Evolutionary conservation across 1,139 yeast species (phyloP), one percentile per base, ranked within the genome.

Genomic region (Zygotorulaspora mrakii): DNA sequence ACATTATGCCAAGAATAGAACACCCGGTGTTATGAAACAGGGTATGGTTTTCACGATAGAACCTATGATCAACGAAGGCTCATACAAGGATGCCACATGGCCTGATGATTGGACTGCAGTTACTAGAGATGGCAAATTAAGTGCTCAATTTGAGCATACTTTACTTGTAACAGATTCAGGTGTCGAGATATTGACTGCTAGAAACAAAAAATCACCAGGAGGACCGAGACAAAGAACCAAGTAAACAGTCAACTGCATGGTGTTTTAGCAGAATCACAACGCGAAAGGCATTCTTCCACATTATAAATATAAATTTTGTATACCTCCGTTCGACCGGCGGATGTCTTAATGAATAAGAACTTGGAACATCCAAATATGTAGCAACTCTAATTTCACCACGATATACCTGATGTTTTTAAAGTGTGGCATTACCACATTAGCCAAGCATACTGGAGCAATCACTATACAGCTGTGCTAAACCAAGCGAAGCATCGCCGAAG

Each of bases 41-140:
- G 99, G 99, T 14, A 85, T 89, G 83, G 89, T 87, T 11, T 94
- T 94, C 69, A 94, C 99, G 14, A 88, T 94, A 45, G 99, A 94
- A 66, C 99, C 99, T 33, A 94, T 94, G 99, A 76, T 94, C 54
- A 84, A 87, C 59, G 70, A 82, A 49, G 98, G 98, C n/a, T 69
- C 82, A 1, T 82, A 77, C 68, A 77, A 77, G 55, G 98, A 89
- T 63, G 67, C 75, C 44, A 71, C 80, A 38, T 94, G 99, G 99
- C 98, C 98, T 1, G 99, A 94, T 64, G 85, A 86, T 65, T 94
- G 99, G 99, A 94, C 99, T 9, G 77, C 95, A 1, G 76, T 79
- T 17, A 91, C 97, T 13, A 79, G 77, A 41, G 97, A 91, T 60
- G 97, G 97, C 40, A 77, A 79, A 59, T 69, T 74, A 46, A 81